Evolutionary conservation across 306 rosid species (phyloP).

Genomic region (Aeschynomene evenia): DNA sequence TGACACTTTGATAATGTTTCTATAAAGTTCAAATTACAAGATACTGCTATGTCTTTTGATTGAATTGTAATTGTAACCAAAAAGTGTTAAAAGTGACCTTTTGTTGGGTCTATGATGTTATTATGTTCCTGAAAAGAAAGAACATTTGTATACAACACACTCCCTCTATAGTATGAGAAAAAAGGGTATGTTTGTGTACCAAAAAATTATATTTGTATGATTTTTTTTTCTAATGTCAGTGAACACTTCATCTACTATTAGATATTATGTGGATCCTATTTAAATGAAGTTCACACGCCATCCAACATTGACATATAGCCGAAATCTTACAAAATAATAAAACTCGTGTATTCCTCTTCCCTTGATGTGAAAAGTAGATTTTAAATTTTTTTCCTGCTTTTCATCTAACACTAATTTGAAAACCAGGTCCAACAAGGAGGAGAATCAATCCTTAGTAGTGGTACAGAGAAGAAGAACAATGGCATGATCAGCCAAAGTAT

Average conservation of each 20-base stretch:
- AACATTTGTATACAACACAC: neutral
- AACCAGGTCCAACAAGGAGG: conserved; percentile 85
- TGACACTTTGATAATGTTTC: neutral
- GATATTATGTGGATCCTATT: no score
- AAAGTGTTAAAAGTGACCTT: neutral
- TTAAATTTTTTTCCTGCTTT: neutral
- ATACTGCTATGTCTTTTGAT: neutral
- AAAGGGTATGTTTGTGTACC: no score
- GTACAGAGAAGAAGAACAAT: conserved; percentile 33
- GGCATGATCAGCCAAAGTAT: conserved; percentile 27
- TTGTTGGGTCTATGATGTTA: neutral
- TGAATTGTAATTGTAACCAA: neutral
- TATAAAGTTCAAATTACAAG: neutral
- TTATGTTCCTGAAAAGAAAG: neutral
- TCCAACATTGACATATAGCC: no score
- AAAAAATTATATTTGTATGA: no score
- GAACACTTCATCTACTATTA: no score
- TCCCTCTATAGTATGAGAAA: no score
- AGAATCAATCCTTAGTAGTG: conserved; percentile 50
- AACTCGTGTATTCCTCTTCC: no score
- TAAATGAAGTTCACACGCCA: no score
- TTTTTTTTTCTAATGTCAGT: no score
- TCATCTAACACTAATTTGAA: conserved; percentile 4
- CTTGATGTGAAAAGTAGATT: neutral
- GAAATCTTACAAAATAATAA: no score